phyloP scores from a whole-genome alignment of 1,284 basidiomycete genomes.

The Tilletia walkeri region DNA sequence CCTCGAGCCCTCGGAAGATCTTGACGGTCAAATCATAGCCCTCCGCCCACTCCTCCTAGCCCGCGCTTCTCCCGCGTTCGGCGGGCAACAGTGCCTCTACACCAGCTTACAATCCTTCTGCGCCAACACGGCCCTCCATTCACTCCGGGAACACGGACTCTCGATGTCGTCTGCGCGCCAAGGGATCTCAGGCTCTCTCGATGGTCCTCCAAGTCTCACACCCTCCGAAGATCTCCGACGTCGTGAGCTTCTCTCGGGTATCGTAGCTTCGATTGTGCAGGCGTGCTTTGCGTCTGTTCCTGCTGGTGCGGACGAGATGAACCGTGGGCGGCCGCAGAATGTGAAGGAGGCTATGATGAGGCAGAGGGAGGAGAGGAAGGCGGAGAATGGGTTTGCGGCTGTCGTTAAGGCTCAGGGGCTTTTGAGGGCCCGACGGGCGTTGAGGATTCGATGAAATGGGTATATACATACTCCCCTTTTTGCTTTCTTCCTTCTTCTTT shows the following conservation, averaged over 20 bases:
- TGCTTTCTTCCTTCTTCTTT: too few relatives aligned
- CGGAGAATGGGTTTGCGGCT: not conserved
- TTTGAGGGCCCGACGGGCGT: slow-evolving; percentile 5
- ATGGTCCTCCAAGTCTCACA: not conserved
- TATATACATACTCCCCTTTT: not conserved
- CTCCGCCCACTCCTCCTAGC: slow-evolving; percentile 4
- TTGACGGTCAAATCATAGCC: not conserved
- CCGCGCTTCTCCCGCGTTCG: not conserved
- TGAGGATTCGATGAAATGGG: not conserved
- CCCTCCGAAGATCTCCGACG: not conserved
- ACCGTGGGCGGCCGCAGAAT: not conserved
- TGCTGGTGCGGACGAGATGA: not conserved
- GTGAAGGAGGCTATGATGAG: not conserved
- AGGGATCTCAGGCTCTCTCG: not conserved
- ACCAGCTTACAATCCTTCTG: not conserved
- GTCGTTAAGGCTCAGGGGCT: slow-evolving; percentile 3
- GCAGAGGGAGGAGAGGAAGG: not conserved
- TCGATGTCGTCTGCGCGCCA: not conserved
- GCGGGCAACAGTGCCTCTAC: not conserved
- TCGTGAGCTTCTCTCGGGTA: not conserved
- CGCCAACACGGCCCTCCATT: not conserved
- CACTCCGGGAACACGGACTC: not conserved
- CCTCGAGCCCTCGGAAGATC: slow-evolving; percentile 12
- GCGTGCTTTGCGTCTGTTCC: not conserved
- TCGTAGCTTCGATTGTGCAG: not conserved